Conservation (phyloP, 768 basidiomycete genomes). For the Termitomyces bulborhizus region DNA sequence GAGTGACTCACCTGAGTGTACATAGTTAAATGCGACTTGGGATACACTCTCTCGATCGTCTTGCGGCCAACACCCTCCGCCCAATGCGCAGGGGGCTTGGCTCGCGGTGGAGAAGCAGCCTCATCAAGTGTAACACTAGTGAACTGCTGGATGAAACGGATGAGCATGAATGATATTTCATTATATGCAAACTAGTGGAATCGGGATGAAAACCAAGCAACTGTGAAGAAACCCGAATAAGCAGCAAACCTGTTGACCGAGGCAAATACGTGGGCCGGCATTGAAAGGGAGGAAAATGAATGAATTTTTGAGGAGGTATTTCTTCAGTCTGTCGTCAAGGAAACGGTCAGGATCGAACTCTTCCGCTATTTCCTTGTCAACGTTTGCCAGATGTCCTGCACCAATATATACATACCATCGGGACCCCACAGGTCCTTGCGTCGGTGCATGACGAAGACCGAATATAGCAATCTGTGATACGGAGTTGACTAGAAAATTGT, state of each 20-base stretch:
- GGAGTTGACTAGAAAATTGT: background rate
- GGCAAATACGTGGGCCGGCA: conserved; percentile 52
- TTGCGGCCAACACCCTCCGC: conserved; percentile 37
- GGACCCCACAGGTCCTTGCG: conserved; percentile 66
- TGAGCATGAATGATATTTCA: conserved; percentile 58
- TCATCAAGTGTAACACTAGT: conserved; percentile 38
- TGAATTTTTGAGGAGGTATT: conserved; percentile 49
- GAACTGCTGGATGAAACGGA: conserved; percentile 57
- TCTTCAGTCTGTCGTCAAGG: conserved; percentile 55
- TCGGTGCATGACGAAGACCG: conserved; percentile 61
- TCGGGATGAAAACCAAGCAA: background rate
- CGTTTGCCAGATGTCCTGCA: background rate
- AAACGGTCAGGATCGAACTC: conserved; percentile 71
- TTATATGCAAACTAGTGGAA: conserved; percentile 45
- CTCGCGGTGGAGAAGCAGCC: conserved; percentile 38
- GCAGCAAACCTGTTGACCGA: conserved; percentile 44
- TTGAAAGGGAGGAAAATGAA: conserved; percentile 71
- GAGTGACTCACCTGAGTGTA: conserved; percentile 34
- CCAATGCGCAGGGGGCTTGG: conserved; percentile 43
- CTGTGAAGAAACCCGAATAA: background rate
- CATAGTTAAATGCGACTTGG: conserved; percentile 56
- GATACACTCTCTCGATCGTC: conserved; percentile 41
- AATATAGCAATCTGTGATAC: conserved; percentile 35
- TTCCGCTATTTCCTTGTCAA: conserved; percentile 32
- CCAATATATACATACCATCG: conserved; percentile 38